Base-by-base conservation (phyloP, 1,284 basidiomycete genomes). In the Takashimella tepidaria region DNA sequence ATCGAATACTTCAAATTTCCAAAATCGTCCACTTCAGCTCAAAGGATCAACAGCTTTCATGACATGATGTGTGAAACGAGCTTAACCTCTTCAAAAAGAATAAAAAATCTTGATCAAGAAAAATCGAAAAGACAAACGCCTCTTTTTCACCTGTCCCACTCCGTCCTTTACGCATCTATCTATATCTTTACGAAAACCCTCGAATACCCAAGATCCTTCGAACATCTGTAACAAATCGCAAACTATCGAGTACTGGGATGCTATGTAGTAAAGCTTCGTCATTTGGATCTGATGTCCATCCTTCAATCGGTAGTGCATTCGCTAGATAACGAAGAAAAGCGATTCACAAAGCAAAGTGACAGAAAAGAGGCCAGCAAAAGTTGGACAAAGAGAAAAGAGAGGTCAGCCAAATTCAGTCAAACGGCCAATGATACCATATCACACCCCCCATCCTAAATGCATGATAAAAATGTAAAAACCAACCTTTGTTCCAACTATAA, bases 231-330 rank as follows among this genome's bases (percentile, higher is more conserved):
- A 93, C 96, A 76, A 98, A 99, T 26, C 95, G 83, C 56, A 99
- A 77, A 49, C 89, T 92, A 76, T 99, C 95, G 53, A 99, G 83
- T 46, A 99, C 86, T 20, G 95, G 95, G 20, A 99, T 79, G 53
- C 97, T 82, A 76, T 98, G 93, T 49, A 99, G 84, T 46, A 99
- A 79, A 10, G 93, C 95, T 78, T 98, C 92, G 77, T 99, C 95
- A 57, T 86, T 86, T 21, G 92, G 93, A 75, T 99, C 96, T 59
- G 92, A 87, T 19, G 92, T 97, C 95, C 95, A 98, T 44, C 95
- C 95, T 79, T 98, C 95, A 72, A 99, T 92, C 27, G 95, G 96
- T 64, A 99, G 92, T 45, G 93, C 95, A 74, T 99, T 99, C 45
- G 90, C 93, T 91, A 66, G 11, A 41, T 11, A 41, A 41, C 11